Percentiles rank a stretch among this genome's conserved stretches.
phyloP scores from a whole-genome alignment of 257 asterid species.

The Verbascum thapsus region DNA sequence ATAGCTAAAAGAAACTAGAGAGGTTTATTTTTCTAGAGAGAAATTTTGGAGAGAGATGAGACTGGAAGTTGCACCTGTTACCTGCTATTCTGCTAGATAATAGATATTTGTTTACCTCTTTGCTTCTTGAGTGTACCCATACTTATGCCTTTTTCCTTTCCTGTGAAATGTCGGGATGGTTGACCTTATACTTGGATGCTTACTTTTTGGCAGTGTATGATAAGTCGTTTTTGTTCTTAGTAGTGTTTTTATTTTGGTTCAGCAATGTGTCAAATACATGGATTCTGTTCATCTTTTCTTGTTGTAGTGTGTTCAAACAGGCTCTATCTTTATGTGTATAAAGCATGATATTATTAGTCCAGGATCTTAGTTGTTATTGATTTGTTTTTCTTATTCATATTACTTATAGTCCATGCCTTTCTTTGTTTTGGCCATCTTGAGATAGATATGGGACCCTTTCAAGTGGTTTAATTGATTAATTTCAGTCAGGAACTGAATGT shows the following conservation, averaged over 20 bases:
- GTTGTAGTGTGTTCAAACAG: slow-evolving; percentile 1
- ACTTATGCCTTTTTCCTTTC: background rate
- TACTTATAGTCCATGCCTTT: slow-evolving; percentile 7
- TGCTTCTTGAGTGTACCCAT: too few species aligned
- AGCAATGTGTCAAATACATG: background rate
- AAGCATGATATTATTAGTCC: background rate
- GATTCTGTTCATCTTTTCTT: background rate
- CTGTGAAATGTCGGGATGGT: background rate
- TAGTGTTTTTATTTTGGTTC: background rate
- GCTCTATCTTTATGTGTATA: slow-evolving; percentile 6
- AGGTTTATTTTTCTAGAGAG: background rate
- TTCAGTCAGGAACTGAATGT: slow-evolving; percentile 83
- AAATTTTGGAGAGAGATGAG: too few species aligned
- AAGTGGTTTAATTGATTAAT: slow-evolving; percentile 34
- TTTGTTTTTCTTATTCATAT: background rate
- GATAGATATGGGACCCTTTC: slow-evolving; percentile 1
- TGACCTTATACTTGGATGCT: background rate
- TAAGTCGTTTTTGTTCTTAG: background rate
- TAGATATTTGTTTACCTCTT: too few species aligned
- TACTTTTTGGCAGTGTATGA: background rate
- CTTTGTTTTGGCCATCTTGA: slow-evolving; percentile 19
- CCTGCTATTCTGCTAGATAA: too few species aligned
- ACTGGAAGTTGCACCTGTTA: too few species aligned
- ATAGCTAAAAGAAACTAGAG: slow-evolving; percentile 7
- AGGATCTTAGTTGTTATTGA: background rate